Evolutionary conservation across 202 grass and related monocot genomes (phyloP), one percentile per base, ranked within the genome.

Genomic region (Dendrocalamus latiflorus): DNA sequence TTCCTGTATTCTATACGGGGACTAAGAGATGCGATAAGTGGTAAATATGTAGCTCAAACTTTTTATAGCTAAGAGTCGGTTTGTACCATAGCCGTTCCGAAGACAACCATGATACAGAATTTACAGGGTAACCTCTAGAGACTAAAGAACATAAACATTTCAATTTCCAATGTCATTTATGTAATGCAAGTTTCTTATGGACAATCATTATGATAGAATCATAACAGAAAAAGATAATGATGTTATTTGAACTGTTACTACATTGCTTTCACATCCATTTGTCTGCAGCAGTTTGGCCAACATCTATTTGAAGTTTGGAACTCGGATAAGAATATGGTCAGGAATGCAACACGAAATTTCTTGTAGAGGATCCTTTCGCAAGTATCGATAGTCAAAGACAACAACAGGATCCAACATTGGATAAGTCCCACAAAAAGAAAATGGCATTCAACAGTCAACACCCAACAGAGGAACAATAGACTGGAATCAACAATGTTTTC

Each of bases 401-500:
- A n/a, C n/a, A 5, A 20, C 13, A 70, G 1, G 13, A 69, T 62
- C 9, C 41, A 49, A 30, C 54, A 21, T 41, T 37, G 4, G 3
- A 57, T n/a, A 26, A 81, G 68, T 2, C 38, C n/a, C 34, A 75
- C 0, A 33, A 33, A 30, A 41, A 8, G 55, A 68, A 26, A 77
- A 24, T 21, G 36, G 22, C 25, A 74, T 67, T 83, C 2, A 82
- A 33, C n/a, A n/a, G n/a, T n/a, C n/a, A n/a, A n/a, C n/a, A n/a
- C n/a, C n/a, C n/a, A n/a, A n/a, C 25, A 22, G 30, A 76, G 14
- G 8, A 0, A 76, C 21, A 80, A 79, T 42, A 61, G 25, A 79
- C n/a, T 68, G 18, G 5, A 74, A 86, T 43, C 20, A 61, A 84
- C 14, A 84, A 60, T 74, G 61, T 36, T 74, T 80, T 54, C 42